Evolutionary conservation across 2,329 filamentous ascomycete species (phyloP), one percentile per base, ranked within the genome.

Genomic region (Hypoxylon sp.): DNA sequence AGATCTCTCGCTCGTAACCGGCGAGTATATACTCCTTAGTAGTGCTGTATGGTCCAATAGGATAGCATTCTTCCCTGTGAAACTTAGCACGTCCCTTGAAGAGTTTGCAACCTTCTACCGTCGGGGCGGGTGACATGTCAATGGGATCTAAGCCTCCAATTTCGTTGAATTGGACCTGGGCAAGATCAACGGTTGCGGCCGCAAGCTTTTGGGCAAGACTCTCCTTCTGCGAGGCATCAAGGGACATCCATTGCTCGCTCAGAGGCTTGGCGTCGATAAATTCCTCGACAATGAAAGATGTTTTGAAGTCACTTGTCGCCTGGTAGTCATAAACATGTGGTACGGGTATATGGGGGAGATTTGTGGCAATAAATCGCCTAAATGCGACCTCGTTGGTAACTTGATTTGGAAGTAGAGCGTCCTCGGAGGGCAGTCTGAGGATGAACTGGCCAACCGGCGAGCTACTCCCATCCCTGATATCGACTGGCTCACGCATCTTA

Each of bases 1-100:
- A 27, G 10, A 49, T 49, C 7, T 49, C 46, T 25, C 46, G 46
- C 1, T 13, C 46, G 14, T 49, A 49, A 10, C 46, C 27, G 46
- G 46, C 46, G 13, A 49, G 46, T 6, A 49, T 49, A n/a, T 49
- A 49, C 25, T 49, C 46, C 46, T 49, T 49, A 8, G 25, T 49
- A 1, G 46, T 25, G n/a, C 5, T 6, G 25, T 49, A 49, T 10
- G 46, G 46, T 14, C 46, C 46, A 49, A 49, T 49, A 30, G 20
- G 20, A n/a, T 49, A 49, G 22, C 46, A 49, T 27, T 30, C 46
- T n/a, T 31, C 14, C 14, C 27, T 31, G 46, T 50, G 46, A 20
- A 50, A 50, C 13, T 30, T 31, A 7, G 5, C 3, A 4, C 46
- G 22, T 13, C 46, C 46, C 14, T 50, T 17, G 22, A 30, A 50